Percentiles rank a stretch among this genome's conserved stretches.
Evolutionary conservation across 257 asterid genomes (phyloP).

Genomic region (Solanum infundibuliforme): DNA sequence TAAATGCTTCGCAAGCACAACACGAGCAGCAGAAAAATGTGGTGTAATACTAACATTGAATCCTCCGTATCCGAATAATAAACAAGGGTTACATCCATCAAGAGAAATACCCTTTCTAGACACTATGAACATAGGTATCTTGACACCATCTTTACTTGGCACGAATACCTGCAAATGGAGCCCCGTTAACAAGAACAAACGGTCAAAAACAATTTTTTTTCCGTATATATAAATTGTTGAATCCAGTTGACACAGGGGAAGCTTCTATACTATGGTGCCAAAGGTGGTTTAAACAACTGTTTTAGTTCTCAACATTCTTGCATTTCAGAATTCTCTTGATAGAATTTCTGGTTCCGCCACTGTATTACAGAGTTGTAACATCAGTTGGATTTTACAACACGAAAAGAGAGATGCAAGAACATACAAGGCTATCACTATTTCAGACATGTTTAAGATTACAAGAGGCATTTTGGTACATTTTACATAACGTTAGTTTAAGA

Average conservation of each 20-base stretch:
- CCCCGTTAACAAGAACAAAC: not conserved
- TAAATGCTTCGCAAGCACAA: slow-evolving; percentile 57
- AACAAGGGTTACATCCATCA: slow-evolving; percentile 87
- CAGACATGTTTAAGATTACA: not conserved
- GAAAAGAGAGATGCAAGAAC: not conserved
- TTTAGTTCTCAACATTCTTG: not conserved
- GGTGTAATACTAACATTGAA: slow-evolving; percentile 72
- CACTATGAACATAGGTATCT: slow-evolving; percentile 70
- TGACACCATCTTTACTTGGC: slow-evolving; percentile 71
- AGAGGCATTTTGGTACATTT: not conserved
- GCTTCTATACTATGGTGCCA: not conserved
- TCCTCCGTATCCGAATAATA: slow-evolving; percentile 85
- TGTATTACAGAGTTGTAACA: not conserved
- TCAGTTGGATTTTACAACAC: not conserved
- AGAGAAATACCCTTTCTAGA: slow-evolving; percentile 58
- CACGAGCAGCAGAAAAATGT: slow-evolving; percentile 46
- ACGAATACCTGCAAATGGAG: slow-evolving; percentile 52
- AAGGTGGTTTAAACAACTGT: not conserved
- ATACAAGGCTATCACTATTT: not conserved
- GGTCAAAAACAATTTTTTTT: not conserved
- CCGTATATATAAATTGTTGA: not conserved
- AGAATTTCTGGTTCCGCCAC: not conserved
- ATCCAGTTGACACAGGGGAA: not conserved
- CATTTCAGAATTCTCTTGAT: not conserved
- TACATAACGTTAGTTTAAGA: not conserved